A percentile compares a stretch with the other conserved stretches of the same genome.
Evolutionary conservation across 257 asterid species (phyloP).

Genomic region (Solanum boliviense): DNA sequence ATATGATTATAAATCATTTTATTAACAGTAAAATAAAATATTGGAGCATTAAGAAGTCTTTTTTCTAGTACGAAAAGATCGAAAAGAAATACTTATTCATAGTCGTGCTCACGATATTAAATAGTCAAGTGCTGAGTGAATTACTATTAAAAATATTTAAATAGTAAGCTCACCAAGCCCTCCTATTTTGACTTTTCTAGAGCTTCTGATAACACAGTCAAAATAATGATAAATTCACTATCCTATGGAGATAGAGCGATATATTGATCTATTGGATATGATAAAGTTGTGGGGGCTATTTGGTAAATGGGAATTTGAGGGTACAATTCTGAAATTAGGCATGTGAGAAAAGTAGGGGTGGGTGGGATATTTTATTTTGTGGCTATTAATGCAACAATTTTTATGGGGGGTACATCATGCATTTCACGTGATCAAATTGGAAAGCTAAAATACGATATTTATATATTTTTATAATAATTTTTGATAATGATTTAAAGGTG

Average conservation of each 20-base stretch:
- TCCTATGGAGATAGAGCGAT: accelerated
- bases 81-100: too few species aligned
- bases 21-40: accelerated
- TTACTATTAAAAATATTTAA: too few species aligned
- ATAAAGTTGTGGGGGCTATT: background rate
- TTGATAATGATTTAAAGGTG: background rate
- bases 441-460: background rate
- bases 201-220: accelerated
- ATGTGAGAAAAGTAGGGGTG: background rate
- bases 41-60: too few species aligned
- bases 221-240: too few species aligned
- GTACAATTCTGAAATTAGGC: background rate
- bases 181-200: too few species aligned
- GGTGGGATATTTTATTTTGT: background rate
- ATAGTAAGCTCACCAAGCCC: background rate
- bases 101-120: too few species aligned
- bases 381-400: background rate
- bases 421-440: background rate
- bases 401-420: background rate
- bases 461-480: background rate
- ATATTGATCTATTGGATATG: background rate
- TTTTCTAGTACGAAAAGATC: background rate
- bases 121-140: background rate
- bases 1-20: too few species aligned
- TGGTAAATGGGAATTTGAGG: background rate